Evolutionary conservation across 129 eudicot species (phyloP).

Genomic region (Helichrysum umbraculigerum): DNA sequence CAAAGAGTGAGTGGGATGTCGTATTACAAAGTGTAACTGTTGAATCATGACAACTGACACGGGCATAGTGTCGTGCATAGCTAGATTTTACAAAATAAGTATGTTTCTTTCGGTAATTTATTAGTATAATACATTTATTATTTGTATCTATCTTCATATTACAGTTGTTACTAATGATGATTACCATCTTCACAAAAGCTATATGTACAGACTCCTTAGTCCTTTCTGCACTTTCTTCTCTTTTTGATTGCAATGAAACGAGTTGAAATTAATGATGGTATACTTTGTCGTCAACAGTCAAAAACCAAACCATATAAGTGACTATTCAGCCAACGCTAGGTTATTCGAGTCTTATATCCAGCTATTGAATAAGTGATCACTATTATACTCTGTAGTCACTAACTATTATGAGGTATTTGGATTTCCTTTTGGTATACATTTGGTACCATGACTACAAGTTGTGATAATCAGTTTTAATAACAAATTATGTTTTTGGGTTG

Average conservation of each 20-base stretch:
- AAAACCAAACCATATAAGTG: neutral
- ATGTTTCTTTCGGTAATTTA: slow-evolving; percentile 19
- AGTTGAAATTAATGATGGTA: neutral
- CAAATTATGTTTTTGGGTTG: too few species aligned
- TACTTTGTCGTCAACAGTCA: neutral
- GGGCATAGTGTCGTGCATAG: neutral
- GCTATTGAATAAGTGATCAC: neutral
- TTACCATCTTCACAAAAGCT: neutral
- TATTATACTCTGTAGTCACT: neutral
- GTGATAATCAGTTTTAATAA: too few species aligned
- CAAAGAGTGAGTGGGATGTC: slow-evolving; percentile 71
- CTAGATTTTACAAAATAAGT: slow-evolving; percentile 28
- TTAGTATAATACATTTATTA: slow-evolving; percentile 19
- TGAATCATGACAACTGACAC: slow-evolving; percentile 35
- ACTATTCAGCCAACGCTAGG: too few species aligned
- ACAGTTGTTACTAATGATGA: slow-evolving; percentile 17
- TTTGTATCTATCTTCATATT: slow-evolving; percentile 36
- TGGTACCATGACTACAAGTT: too few species aligned
- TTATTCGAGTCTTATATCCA: neutral
- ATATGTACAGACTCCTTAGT: neutral
- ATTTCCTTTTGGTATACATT: too few species aligned
- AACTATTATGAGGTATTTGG: too few species aligned
- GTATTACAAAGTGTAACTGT: slow-evolving; percentile 33
- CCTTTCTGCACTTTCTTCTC: neutral
- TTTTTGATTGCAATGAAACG: neutral